Conservation (phyloP, 768 basidiomycete genomes). For the Suillus weaverae region DNA sequence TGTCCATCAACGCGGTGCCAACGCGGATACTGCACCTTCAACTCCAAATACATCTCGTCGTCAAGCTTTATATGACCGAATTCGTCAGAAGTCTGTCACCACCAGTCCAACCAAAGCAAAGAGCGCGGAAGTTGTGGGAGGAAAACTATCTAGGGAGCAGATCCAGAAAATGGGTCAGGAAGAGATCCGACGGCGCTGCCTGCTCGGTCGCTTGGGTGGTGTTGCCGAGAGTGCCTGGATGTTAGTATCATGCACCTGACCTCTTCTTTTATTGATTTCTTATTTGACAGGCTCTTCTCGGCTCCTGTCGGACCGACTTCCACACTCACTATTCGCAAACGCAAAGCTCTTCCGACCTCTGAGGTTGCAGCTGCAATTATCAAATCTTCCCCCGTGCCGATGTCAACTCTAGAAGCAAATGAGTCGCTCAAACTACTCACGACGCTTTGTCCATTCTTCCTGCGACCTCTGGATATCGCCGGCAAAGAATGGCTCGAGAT, state of each 20-base stretch:
- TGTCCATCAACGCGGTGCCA: slow-evolving; percentile 55
- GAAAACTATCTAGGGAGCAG: slow-evolving; percentile 61
- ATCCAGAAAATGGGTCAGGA: slow-evolving; percentile 74
- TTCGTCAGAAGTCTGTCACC: slow-evolving; percentile 70
- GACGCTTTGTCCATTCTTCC: slow-evolving; percentile 78
- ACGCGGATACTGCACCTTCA: slow-evolving; percentile 55
- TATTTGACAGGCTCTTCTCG: slow-evolving; percentile 63
- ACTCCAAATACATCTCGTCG: slow-evolving; percentile 77
- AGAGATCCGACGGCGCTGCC: slow-evolving; percentile 71
- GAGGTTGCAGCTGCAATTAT: slow-evolving; percentile 71
- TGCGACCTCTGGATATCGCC: slow-evolving; percentile 60
- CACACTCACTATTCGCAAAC: slow-evolving; percentile 61
- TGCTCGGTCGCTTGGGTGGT: slow-evolving; percentile 74
- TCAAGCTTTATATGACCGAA: slow-evolving; percentile 78
- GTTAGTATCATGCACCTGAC: slow-evolving; percentile 39
- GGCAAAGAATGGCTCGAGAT: slow-evolving; percentile 57
- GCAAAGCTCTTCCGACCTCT: slow-evolving; percentile 63
- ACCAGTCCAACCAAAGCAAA: slow-evolving; percentile 62
- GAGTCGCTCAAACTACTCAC: slow-evolving; percentile 70
- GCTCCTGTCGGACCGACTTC: slow-evolving; percentile 53
- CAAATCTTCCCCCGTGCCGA: slow-evolving; percentile 80
- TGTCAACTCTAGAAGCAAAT: slow-evolving; percentile 73
- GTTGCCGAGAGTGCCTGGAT: slow-evolving; percentile 91
- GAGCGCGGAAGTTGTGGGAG: slow-evolving; percentile 40
- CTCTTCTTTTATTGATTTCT: slow-evolving; percentile 3